Evolutionary conservation across 2,329 filamentous ascomycete genomes (phyloP), one percentile per base, ranked within the genome.

Genomic region (Epichloe gansuensis): DNA sequence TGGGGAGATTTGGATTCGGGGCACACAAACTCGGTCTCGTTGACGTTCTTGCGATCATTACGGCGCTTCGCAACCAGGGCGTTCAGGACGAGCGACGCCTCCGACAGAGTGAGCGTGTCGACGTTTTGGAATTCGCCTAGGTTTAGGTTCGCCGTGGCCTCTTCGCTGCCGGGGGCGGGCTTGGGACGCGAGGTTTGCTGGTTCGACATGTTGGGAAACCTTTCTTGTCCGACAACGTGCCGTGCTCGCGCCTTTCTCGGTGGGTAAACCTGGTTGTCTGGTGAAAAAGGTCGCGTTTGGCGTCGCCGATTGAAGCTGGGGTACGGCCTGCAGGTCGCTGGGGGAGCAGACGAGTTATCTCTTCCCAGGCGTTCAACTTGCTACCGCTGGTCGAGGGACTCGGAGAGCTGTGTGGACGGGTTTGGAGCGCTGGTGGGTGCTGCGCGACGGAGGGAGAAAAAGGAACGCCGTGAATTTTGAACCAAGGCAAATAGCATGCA

Each of bases 91-190:
- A 95, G 81, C 61, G 89, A 82, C 2, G 93, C 91, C 72, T 97
- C 93, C 37, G 89, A 95, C 51, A 96, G 80, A 46, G 91, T 95
- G 56, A 98, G 77, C 5, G 91, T 91, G 66, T 93, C 89, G 59
- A 94, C 90, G 64, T 91, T 78, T 62, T 94, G 83, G 71, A 97
- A 96, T 67, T 96, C 91, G 71, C 93, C 93, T 11, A 98, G 85
- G 67, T 85, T 87, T 58, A 97, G 82, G 52, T 82, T 82, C 7
- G 81, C 75, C 48, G 85, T 83, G 25, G 91, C 91, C 73, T 96
- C 90, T 69, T 97, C 91, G 67, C 95, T 91, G 65, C 86, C 86
- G 53, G 82, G 47, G 80, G 76, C 73, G 57, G 83, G 85, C 70
- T 86, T 88, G 56, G 78, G 75, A 55, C 86, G 83, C 52, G 83